These are phyloP conservation scores for Aspergillus sclerotialis DNA, from an alignment of 2,329 filamentous ascomycete species.

Conservation along the genomic window DNA sequence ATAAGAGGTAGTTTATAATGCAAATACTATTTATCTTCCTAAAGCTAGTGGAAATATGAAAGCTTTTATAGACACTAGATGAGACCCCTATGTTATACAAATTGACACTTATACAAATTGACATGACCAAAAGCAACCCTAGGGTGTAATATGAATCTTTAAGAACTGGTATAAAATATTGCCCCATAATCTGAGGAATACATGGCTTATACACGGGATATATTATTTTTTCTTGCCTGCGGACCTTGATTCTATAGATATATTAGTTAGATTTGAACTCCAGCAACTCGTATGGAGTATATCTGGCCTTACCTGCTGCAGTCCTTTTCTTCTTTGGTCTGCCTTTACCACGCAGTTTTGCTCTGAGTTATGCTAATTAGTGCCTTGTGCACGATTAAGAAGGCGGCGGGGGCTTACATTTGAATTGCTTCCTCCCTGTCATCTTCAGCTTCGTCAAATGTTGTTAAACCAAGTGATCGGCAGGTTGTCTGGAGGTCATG, in stretches of 20 bases:
- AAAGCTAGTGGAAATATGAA: too few relatives aligned
- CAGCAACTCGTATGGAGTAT: background rate
- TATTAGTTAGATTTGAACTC: slow-evolving; percentile 1
- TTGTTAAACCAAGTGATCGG: slow-evolving; percentile 55
- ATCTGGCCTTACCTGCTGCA: slow-evolving; percentile 29
- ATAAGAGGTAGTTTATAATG: too few relatives aligned
- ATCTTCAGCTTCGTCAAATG: slow-evolving; percentile 70
- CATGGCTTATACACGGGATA: too few relatives aligned
- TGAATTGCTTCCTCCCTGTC: slow-evolving; percentile 61
- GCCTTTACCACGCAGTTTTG: slow-evolving; percentile 76
- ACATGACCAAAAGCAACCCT: too few relatives aligned
- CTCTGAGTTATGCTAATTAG: slow-evolving; percentile 36
- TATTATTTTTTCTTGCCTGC: slow-evolving; percentile 24
- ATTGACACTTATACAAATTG: too few relatives aligned
- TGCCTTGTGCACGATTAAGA: background rate
- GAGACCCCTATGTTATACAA: too few relatives aligned
- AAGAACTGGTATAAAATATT: too few relatives aligned
- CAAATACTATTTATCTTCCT: too few relatives aligned
- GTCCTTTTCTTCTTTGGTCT: slow-evolving; percentile 83
- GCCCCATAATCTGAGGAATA: too few relatives aligned
- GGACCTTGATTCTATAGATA: slow-evolving; percentile 16
- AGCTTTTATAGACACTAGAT: too few relatives aligned
- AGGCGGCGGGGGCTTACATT: slow-evolving; percentile 50
- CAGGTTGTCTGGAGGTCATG: slow-evolving; percentile 67
- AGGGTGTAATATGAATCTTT: too few relatives aligned